Percentiles rank a stretch among this genome's conserved stretches.
Conservation (phyloP, 768 basidiomycete genomes). For the Kondoa subrosea region DNA sequence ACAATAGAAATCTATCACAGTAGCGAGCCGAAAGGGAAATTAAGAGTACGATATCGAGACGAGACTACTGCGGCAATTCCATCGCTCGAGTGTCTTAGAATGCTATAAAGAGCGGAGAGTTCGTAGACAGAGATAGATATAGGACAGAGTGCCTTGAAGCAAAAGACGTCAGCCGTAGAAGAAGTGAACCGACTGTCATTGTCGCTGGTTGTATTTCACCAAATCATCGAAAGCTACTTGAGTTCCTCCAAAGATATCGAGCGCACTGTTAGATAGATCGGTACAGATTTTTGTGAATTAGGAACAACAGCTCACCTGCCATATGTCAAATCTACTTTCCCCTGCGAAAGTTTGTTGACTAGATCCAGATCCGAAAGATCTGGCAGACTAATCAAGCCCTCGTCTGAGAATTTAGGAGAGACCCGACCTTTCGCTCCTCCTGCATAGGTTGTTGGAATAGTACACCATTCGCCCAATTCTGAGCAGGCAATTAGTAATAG, state of each 20-base stretch:
- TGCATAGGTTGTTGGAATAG: constrained; percentile 85
- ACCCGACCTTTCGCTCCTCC: constrained; percentile 73
- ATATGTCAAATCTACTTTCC: constrained; percentile 72
- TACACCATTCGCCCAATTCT: constrained; percentile 84
- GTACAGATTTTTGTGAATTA: neutral
- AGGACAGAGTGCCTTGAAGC: too few species aligned
- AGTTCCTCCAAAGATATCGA: constrained; percentile 40
- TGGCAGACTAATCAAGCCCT: constrained; percentile 29
- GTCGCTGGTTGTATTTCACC: constrained; percentile 30
- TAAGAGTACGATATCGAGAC: too few species aligned
- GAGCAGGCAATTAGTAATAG: neutral
- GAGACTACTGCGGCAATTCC: too few species aligned
- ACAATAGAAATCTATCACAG: too few species aligned
- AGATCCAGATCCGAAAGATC: constrained; percentile 64
- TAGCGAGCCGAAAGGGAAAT: too few species aligned
- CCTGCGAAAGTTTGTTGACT: constrained; percentile 60
- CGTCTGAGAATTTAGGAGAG: neutral
- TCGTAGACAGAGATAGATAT: too few species aligned
- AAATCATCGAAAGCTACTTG: constrained; percentile 37
- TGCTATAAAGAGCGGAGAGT: too few species aligned
- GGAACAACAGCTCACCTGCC: constrained; percentile 44
- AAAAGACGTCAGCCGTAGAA: too few species aligned
- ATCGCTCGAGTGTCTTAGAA: too few species aligned
- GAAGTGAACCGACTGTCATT: neutral
- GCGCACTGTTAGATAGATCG: constrained; percentile 27